Conservation (phyloP, 2,329 filamentous ascomycete species). For the Nothophoma quercina region DNA sequence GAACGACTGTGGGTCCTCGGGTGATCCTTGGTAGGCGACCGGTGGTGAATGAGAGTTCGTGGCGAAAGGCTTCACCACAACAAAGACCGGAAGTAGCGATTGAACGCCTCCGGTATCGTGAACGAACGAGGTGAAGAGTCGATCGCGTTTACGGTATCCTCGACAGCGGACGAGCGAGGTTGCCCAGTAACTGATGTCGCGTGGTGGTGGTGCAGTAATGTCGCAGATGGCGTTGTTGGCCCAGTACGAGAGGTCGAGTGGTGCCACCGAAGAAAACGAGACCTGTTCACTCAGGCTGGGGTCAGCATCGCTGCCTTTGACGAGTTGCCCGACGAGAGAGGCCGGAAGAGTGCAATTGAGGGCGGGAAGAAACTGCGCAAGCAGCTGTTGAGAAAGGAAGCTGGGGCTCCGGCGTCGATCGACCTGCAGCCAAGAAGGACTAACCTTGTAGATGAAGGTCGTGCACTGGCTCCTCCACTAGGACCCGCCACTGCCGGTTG, state of each 20-base stretch:
- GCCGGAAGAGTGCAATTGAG: conserved; percentile 21
- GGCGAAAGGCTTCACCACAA: conserved; percentile 15
- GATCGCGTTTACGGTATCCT: background rate
- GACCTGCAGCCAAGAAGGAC: conserved; percentile 20
- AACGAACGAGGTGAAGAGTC: conserved; percentile 11
- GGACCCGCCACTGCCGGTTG: conserved; percentile 17
- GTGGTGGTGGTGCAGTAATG: conserved; percentile 21
- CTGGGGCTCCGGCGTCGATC: conserved; percentile 25
- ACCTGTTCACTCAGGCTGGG: conserved; percentile 24
- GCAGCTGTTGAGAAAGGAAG: conserved; percentile 34
- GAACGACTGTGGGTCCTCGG: conserved; percentile 5
- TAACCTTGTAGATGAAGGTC: conserved; percentile 20
- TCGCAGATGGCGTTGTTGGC: conserved; percentile 1
- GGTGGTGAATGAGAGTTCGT: conserved; percentile 18
- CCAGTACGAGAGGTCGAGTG: background rate
- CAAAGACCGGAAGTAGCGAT: conserved; percentile 28
- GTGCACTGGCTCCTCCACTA: conserved; percentile 13
- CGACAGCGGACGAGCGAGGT: conserved; percentile 13
- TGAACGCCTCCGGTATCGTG: conserved; percentile 32
- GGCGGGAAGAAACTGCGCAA: conserved; percentile 14
- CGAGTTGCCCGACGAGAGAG: conserved; percentile 20
- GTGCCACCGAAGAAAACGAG: background rate
- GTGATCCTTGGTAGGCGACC: background rate
- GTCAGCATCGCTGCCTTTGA: conserved; percentile 33
- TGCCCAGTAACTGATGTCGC: conserved; percentile 14